phyloP scores from a whole-genome alignment of 208 protist genomes.

The Spongospora subterranea region DNA sequence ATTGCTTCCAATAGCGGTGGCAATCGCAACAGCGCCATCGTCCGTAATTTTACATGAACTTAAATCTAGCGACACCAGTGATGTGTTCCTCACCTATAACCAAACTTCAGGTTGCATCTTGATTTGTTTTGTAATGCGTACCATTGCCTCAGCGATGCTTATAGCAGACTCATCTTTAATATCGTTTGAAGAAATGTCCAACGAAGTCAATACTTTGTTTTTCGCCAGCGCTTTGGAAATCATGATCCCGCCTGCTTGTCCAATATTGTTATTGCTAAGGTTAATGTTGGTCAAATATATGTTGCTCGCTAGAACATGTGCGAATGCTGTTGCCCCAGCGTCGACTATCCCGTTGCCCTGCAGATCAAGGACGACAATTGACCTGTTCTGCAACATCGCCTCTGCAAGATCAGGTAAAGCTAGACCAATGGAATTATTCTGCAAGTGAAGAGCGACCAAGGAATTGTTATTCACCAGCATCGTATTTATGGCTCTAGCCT shows the following conservation, averaged over 20 bases:
- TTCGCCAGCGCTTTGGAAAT: constrained; percentile 32
- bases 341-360: constrained; percentile 56
- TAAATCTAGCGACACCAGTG: constrained; percentile 12
- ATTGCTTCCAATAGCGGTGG: constrained; percentile 33
- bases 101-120: not conserved
- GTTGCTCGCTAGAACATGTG: constrained; percentile 23
- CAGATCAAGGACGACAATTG: constrained; percentile 60
- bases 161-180: constrained; percentile 3
- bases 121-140: not conserved
- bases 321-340: constrained; percentile 46
- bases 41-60: constrained; percentile 16
- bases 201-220: constrained; percentile 7
- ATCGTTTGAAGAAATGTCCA: constrained; percentile 34
- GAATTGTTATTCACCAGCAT: not conserved
- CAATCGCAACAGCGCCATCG: constrained; percentile 36
- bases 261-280: constrained; percentile 56
- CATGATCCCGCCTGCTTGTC: constrained; percentile 21
- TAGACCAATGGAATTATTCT: not conserved
- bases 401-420: constrained; percentile 21
- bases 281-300: not conserved
- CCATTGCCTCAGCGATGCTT: not conserved
- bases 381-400: not conserved
- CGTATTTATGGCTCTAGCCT: not conserved
- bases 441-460: not conserved
- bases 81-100: not conserved